Evolutionary conservation across 202 grass and related monocot species (phyloP), one percentile per base, ranked within the genome.

Genomic region (Brachypodium distachyon): DNA sequence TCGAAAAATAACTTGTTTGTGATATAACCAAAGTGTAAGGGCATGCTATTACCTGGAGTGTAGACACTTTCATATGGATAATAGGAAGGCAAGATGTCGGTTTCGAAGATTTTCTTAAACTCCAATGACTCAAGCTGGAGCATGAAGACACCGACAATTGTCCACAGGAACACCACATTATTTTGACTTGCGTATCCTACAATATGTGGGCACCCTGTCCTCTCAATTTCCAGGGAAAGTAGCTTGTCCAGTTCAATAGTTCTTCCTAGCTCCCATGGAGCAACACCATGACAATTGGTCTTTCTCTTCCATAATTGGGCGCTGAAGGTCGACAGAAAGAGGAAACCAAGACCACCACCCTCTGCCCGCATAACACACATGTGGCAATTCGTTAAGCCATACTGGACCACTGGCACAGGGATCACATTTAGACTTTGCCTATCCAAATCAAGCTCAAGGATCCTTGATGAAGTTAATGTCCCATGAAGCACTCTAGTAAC

Each of bases 221-320:
- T 41, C 12, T 12, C 12, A 23, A 25, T 1, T 7, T 23, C 17
- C 0, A 63, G 1, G 17, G 46, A 31, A 17, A 73, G 33, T 23
- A 82, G 79, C 3, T 42, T 82, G 25, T 53, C n/a, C 1, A 82
- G 9, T 7, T 74, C 3, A 82, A 82, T 12, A 10, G 14, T 82
- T 75, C 25, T 66, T 29, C 17, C 2, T 0, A 27, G 28, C 2
- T 23, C 38, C 80, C 71, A 82, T 37, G 16, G 23, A 29, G 1
- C 8, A 74, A 29, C 51, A 19, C 14, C 57, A 54, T 52, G 12
- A 1, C 9, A 48, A 41, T 29, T n/a, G 1, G 8, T 6, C 58
- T 55, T 67, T n/a, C 4, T 21, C 27, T 17, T 47, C 56, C 78
- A 82, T 26, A 67, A 6, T 1, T 33, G 52, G 32, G 23, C 23